Base-by-base conservation (phyloP, 495 filamentous ascomycete species). In the Podospora fimiseda region DNA sequence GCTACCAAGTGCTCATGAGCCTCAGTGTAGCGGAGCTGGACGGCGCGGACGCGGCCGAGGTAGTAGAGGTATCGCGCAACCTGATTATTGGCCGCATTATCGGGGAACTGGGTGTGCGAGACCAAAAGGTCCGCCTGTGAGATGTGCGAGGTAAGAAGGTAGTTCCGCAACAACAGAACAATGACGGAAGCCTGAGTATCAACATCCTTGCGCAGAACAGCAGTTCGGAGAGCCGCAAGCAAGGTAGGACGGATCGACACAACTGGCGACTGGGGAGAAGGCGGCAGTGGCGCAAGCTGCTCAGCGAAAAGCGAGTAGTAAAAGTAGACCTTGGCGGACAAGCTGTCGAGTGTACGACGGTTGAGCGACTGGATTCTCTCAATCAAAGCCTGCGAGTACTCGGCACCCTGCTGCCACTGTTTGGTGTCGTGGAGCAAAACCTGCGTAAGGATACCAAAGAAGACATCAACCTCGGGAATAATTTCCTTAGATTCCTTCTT, bases 31-130 rank as follows among this genome's bases (percentile, higher is more conserved):
- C 88, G 83, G 53, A 98, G 78, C 67, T 98, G 93, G 55, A 98
- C 94, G 43, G 93, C 90, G 51, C 94, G 89, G 68, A 95, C 95
- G 56, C 91, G 89, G 48, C 93, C 93, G 21, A 97, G 80, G 67
- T 97, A 97, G 74, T 91, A 98, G 44, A 97, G 74, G 72, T 94
- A 97, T 48, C 93, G 82, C 19, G 93, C 92, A 62, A 98, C 93
- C 72, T 97, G 93, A 64, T 96, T 98, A 70, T 96, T 97, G 46
- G 90, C 89, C 3, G 93, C 93, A 60, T 88, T 88, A 37, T 87
- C 75, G 23, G 93, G 94, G 70, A 98, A 97, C 61, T 89, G 82
- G 44, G 92, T 96, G 70, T 97, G 94, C 24, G 87, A 88, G 55
- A 98, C 89, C 50, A 98, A 76, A 36, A 96, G 82, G 70, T 98